Evolutionary conservation across 345 rosid species (phyloP).

Genomic region (Rubroshorea leprosula): DNA sequence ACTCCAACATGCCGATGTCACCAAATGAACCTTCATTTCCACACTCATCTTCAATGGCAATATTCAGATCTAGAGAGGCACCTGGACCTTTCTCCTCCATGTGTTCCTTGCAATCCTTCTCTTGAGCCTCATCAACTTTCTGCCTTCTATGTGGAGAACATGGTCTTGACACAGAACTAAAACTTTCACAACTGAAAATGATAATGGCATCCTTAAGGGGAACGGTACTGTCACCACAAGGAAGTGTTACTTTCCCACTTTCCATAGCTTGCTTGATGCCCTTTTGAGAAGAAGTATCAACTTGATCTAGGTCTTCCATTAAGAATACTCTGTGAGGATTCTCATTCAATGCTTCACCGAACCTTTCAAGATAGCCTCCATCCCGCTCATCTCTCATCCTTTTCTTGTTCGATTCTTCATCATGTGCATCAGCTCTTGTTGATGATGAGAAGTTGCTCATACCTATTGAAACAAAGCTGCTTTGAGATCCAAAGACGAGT

Average conservation of each 20-base stretch:
- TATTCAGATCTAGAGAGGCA: constrained; percentile 47
- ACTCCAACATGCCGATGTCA: constrained; percentile 29
- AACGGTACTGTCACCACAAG: constrained; percentile 34
- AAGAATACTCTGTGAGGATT: constrained; percentile 63
- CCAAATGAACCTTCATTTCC: constrained; percentile 18
- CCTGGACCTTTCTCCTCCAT: constrained; percentile 9
- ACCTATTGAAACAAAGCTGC: constrained; percentile 34
- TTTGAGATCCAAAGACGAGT: constrained; percentile 50
- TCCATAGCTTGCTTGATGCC: constrained; percentile 39
- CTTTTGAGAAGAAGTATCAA: constrained; percentile 24
- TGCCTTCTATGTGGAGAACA: constrained; percentile 25
- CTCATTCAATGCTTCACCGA: constrained; percentile 56
- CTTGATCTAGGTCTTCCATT: constrained; percentile 48
- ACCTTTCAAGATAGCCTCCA: constrained; percentile 29
- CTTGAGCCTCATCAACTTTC: constrained; percentile 20
- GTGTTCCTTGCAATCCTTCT: constrained; percentile 27
- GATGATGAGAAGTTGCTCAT: constrained; percentile 30
- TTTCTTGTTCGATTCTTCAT: constrained; percentile 32
- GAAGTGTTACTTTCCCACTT: constrained; percentile 32
- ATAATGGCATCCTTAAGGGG: constrained; percentile 57
- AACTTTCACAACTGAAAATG: constrained; percentile 45
- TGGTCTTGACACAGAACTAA: constrained; percentile 22
- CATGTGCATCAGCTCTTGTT: no score
- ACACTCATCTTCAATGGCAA: constrained; percentile 34
- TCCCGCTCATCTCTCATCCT: constrained; percentile 40